Base-by-base conservation (phyloP, 2,329 filamentous ascomycete genomes). In the Trichophyton mentagrophytes region DNA sequence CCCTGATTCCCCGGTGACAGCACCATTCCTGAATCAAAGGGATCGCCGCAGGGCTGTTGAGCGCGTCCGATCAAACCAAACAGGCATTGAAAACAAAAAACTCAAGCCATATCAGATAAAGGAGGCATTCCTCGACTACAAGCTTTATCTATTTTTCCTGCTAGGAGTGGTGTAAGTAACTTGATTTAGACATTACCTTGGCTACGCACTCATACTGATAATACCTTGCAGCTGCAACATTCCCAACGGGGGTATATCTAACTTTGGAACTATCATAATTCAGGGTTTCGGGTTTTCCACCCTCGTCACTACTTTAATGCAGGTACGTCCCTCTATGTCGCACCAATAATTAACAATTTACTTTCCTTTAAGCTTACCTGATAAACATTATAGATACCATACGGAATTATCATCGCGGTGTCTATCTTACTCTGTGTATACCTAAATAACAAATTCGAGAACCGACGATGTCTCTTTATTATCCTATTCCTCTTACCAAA, bases 191-290 rank as follows among this genome's bases (percentile, higher is more conserved):
- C 27, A 30, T 20, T n/a, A 7, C 38, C 11, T 9, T 40, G 40
- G 30, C 22, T 22, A 57, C 55, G 11, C 9, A 27, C 13, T 33
- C 25, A 11, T 33, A 44, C 8, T 30, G 27, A 49, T 22, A 30
- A 53, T 47, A 6, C 15, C 17, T 38, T 57, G 7, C 20, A 57
- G 55, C 5, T 57, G 72, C 61, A 83, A 82, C 63, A 71, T 77
- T 8, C 74, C 75, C 9, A 85, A 84, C 60, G 82, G 81, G 2
- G 82, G 82, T 13, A 81, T 84, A 57, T 77, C 76, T 0, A 84
- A 82, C 61, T 85, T 84, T 64, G 80, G 80, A 58, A 83, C 80
- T 0, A 73, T 84, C 57, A 81, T 85, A 57, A 83, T 84, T 64
- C 69, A 82, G 61, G 80, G 80, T 0, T 79, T 84, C 33, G 81